Evolutionary conservation across 2,329 filamentous ascomycete species (phyloP).

Genomic region (Claviceps fusiformis): DNA sequence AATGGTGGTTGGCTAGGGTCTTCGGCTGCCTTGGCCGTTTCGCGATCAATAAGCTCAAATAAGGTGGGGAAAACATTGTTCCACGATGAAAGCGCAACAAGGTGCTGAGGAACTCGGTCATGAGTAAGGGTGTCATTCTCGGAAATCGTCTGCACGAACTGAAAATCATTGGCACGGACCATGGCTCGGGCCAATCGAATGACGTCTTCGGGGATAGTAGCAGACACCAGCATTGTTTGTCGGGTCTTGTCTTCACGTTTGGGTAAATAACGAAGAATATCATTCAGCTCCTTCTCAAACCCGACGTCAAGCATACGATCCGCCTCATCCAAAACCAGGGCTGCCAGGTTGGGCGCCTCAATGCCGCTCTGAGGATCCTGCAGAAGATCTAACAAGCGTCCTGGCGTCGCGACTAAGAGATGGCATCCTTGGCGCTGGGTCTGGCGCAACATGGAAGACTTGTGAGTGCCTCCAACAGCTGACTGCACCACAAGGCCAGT

Average conservation of each 20-base stretch:
- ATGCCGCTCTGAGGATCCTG: slow-evolving; percentile 50
- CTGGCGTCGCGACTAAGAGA: slow-evolving; percentile 80
- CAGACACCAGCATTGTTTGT: slow-evolving; percentile 91
- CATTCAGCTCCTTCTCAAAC: slow-evolving; percentile 51
- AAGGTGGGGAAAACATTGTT: slow-evolving; percentile 67
- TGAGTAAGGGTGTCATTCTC: slow-evolving; percentile 78
- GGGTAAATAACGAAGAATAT: slow-evolving; percentile 52
- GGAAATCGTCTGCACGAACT: slow-evolving; percentile 80
- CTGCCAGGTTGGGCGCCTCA: slow-evolving; percentile 67
- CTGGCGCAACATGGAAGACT: slow-evolving; percentile 49
- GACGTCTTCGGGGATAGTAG: slow-evolving; percentile 77
- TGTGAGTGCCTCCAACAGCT: slow-evolving; percentile 87
- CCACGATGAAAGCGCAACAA: slow-evolving; percentile 52
- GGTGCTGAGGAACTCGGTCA: slow-evolving; percentile 66
- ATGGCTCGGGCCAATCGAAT: slow-evolving; percentile 64
- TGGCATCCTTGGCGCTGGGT: slow-evolving; percentile 72
- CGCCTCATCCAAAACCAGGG: slow-evolving; percentile 90
- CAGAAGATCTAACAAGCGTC: slow-evolving; percentile 72
- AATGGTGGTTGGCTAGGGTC: slow-evolving; percentile 45
- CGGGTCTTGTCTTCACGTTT: slow-evolving; percentile 48
- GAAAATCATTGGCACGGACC: slow-evolving; percentile 66
- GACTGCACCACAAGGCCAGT: slow-evolving; percentile 57
- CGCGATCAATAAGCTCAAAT: slow-evolving; percentile 58
- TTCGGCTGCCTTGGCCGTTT: slow-evolving; percentile 30
- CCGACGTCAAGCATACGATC: slow-evolving; percentile 98